Percentiles rank a stretch among this genome's conserved stretches.
phyloP scores from a whole-genome alignment of 2,329 filamentous ascomycete genomes.

The Fusarium napiforme region DNA sequence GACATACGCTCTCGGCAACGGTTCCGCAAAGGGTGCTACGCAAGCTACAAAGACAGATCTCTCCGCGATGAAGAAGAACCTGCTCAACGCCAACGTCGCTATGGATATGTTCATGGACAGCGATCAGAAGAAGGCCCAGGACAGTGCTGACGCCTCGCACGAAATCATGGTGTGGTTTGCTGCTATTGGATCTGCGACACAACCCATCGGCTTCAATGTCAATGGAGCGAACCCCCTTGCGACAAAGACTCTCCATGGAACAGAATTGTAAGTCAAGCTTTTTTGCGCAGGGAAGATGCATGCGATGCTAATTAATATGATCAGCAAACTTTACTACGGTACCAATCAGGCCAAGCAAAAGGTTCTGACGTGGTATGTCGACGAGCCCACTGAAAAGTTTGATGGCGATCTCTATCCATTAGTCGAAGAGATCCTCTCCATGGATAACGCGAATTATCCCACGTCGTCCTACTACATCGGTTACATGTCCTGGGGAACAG shows the following conservation, averaged over 20 bases:
- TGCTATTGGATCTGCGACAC: conserved; percentile 56
- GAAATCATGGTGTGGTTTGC: conserved; percentile 70
- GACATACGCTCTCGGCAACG: conserved; percentile 61
- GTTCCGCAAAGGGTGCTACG: conserved; percentile 53
- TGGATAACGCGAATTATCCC: conserved; percentile 52
- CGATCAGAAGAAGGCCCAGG: conserved; percentile 52
- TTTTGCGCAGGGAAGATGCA: neutral
- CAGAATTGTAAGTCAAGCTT: conserved; percentile 53
- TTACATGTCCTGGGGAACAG: conserved; percentile 63
- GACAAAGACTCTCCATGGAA: conserved; percentile 54
- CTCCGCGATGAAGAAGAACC: conserved; percentile 47
- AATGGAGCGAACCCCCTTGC: conserved; percentile 44
- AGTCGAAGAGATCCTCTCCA: conserved; percentile 53
- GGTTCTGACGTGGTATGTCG: conserved; percentile 63
- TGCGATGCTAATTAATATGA: neutral
- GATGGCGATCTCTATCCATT: conserved; percentile 59
- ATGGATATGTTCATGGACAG: conserved; percentile 68
- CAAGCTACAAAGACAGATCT: conserved; percentile 50
- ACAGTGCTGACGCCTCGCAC: conserved; percentile 56
- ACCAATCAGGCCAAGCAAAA: conserved; percentile 54
- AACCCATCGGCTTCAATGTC: conserved; percentile 57
- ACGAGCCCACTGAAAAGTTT: conserved; percentile 52
- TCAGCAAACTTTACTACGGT: conserved; percentile 54
- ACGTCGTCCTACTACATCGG: conserved; percentile 59
- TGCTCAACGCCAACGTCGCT: conserved; percentile 65